Percentiles rank a stretch among this genome's conserved stretches.
These are phyloP conservation scores for Xylaria nigripes DNA, from an alignment of 495 filamentous ascomycete species.

Conservation along the genomic window DNA sequence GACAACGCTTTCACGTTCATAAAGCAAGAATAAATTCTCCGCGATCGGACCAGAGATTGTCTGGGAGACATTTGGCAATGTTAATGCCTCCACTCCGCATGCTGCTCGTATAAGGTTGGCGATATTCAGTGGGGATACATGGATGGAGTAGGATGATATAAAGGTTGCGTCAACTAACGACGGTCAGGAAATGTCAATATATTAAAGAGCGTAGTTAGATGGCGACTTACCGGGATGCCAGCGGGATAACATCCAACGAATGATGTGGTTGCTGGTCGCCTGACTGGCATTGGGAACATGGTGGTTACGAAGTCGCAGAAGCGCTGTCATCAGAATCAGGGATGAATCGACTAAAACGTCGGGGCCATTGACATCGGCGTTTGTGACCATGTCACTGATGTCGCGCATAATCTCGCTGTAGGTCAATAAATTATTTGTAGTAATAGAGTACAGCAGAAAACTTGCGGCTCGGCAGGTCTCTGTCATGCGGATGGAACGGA, in stretches of 20 bases:
- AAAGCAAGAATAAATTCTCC: conserved; percentile 17
- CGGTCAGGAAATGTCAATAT: conserved; percentile 1
- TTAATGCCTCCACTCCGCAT: conserved; percentile 27
- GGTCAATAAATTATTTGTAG: conserved; percentile 54
- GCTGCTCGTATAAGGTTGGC: conserved; percentile 40
- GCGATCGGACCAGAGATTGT: conserved; percentile 31
- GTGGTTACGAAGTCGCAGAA: conserved; percentile 50
- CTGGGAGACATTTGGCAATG: conserved; percentile 18
- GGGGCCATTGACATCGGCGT: conserved; percentile 74
- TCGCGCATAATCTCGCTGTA: conserved; percentile 55
- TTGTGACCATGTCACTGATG: conserved; percentile 59
- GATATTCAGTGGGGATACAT: conserved; percentile 36
- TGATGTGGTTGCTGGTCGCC: conserved; percentile 57
- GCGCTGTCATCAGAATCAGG: conserved; percentile 59
- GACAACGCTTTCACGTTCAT: conserved; percentile 21
- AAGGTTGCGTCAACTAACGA: conserved; percentile 30
- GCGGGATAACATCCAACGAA: conserved; percentile 69
- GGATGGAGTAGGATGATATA: conserved; percentile 31
- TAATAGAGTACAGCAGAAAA: conserved; percentile 59
- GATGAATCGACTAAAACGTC: conserved; percentile 70
- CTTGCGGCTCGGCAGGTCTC: conserved; percentile 72
- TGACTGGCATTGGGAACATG: conserved; percentile 58
- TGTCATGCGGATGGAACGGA: conserved; percentile 60
- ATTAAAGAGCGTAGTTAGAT: not conserved
- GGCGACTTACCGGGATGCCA: conserved; percentile 63